Base-by-base conservation (phyloP, 2,329 filamentous ascomycete genomes). In the Septoria petroselini region DNA sequence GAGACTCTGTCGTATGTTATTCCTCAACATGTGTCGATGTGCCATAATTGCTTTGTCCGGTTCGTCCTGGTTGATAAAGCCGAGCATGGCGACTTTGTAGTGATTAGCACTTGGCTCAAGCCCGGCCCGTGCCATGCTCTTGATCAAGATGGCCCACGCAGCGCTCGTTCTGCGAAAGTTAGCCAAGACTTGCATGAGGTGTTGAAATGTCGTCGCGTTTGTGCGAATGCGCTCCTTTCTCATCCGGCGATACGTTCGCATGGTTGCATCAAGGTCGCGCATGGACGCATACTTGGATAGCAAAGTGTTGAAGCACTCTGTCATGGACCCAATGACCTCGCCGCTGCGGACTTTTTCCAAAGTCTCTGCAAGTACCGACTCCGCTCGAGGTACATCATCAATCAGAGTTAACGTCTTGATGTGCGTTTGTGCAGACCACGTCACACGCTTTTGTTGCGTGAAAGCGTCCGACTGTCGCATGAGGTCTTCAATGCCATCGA, bases 271-370 rank as follows among this genome's bases (percentile, higher is more conserved):
- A 21, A 83, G 61, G 53, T 85, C 77, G 48, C 84, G 79, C 5
- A 79, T 76, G 48, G 80, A 71, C 5, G 86, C 87, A 65, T 89
- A 78, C 53, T 85, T 80, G 48, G 78, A 76, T 3, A 96, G 72
- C 25, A 96, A 70, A 45, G 81, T 76, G 63, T 96, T 95, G 87
- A 88, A 96, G 63, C 89, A 80, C 25, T 76, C 73, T 2, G 83
- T 83, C 17, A 78, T 72, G 1, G 76, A 72, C 1, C 81, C 76
- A 14, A 74, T 65, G 1, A 81, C 65, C 11, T 73, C 41, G 1
- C 70, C 53, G 75, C 73, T 9, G 69, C 68, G 17, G 1, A 59
- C 50, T 21, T 62, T 50, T 45, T 45, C 23, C 17, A 83, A 72
- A 25, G 82, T 76, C 37, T 78, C 77, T 41, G 78, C 64, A 25